phyloP scores from a whole-genome alignment of 108 stramenopile genomes.

The Fragilaria crotonensis region DNA sequence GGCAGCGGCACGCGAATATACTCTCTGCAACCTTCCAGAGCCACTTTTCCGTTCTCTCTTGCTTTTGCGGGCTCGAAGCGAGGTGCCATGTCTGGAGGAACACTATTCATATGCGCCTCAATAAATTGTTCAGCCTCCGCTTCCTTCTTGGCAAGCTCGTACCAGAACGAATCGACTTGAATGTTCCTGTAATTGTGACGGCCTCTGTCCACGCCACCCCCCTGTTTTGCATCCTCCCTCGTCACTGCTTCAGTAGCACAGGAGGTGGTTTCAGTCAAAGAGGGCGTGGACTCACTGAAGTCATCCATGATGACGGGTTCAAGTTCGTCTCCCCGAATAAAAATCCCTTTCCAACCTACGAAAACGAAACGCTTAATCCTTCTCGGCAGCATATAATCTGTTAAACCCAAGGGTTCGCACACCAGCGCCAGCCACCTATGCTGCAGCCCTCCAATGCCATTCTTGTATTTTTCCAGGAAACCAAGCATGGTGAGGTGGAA shows the following conservation, averaged over 20 bases:
- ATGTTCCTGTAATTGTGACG: conserved; percentile 11
- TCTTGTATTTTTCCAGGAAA: conserved; percentile 83
- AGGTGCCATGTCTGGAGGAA: neutral
- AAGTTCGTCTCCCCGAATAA: neutral
- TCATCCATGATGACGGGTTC: neutral
- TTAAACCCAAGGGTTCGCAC: conserved; percentile 44
- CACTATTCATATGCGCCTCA: conserved; percentile 13
- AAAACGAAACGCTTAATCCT: conserved; percentile 49
- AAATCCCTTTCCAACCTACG: conserved; percentile 41
- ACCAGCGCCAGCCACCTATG: conserved; percentile 66
- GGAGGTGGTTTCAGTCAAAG: neutral
- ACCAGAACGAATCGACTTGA: conserved; percentile 55
- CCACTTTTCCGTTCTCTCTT: conserved; percentile 39
- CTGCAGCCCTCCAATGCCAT: conserved; percentile 69
- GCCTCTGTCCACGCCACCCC: neutral
- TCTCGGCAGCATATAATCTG: conserved; percentile 56
- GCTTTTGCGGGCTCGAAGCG: conserved; percentile 18
- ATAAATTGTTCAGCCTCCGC: conserved; percentile 12
- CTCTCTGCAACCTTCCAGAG: conserved; percentile 11
- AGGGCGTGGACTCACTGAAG: neutral
- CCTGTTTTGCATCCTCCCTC: conserved; percentile 5
- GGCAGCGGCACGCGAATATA: conserved; percentile 23
- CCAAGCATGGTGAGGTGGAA: conserved; percentile 91
- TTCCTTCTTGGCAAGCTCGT: conserved; percentile 31
- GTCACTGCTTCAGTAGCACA: too few relatives aligned